Conservation (phyloP, 2,329 filamentous ascomycete genomes). For the Aspergillus thermomutatus region DNA sequence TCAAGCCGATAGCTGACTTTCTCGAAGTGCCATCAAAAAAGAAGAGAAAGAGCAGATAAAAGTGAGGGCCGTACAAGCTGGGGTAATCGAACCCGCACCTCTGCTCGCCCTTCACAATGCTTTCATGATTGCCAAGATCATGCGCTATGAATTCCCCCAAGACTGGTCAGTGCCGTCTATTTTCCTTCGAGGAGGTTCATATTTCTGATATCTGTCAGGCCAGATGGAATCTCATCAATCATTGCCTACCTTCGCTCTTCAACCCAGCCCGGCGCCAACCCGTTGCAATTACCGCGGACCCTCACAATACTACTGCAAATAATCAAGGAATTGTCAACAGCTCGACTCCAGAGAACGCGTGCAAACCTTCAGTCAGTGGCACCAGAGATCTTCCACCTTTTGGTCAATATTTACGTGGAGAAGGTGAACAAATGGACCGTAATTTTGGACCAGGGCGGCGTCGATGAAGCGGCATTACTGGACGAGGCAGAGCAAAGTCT, state of each 20-base stretch:
- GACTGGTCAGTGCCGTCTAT: slow-evolving; percentile 61
- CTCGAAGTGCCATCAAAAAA: slow-evolving; percentile 53
- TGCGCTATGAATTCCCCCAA: slow-evolving; percentile 81
- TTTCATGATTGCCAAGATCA: slow-evolving; percentile 79
- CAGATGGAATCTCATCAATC: slow-evolving; percentile 50
- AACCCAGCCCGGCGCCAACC: slow-evolving; percentile 51
- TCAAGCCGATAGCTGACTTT: slow-evolving; percentile 14
- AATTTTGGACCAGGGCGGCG: slow-evolving; percentile 56
- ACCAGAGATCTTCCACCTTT: slow-evolving; percentile 77
- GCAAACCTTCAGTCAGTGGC: slow-evolving; percentile 73
- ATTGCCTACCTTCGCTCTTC: slow-evolving; percentile 62
- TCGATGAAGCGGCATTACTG: slow-evolving; percentile 57
- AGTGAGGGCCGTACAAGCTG: slow-evolving; percentile 69
- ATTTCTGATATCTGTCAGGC: slow-evolving; percentile 29
- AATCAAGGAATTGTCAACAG: slow-evolving; percentile 85
- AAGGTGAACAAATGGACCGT: slow-evolving; percentile 68
- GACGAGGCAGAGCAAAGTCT: slow-evolving; percentile 73
- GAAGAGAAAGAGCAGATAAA: slow-evolving; percentile 77
- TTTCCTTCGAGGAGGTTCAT: background rate
- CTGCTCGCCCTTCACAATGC: slow-evolving; percentile 84
- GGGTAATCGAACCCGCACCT: slow-evolving; percentile 70
- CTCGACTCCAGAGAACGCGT: slow-evolving; percentile 70
- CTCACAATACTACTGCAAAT: slow-evolving; percentile 78
- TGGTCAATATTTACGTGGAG: slow-evolving; percentile 73
- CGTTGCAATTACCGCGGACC: slow-evolving; percentile 65